phyloP scores from a whole-genome alignment of 768 basidiomycete species.

The Leccinum rimulosum region DNA sequence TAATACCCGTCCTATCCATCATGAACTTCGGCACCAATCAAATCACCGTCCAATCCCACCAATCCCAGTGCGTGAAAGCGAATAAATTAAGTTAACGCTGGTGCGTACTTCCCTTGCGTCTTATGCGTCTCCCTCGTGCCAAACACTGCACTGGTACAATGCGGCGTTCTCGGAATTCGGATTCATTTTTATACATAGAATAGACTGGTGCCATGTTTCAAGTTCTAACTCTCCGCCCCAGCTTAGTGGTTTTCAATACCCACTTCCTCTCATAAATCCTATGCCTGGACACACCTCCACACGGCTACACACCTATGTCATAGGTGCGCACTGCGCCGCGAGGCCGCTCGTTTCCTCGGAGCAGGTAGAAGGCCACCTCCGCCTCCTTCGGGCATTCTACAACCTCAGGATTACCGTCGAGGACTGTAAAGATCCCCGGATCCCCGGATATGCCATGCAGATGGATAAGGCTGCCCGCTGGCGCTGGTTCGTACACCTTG shows the following conservation, averaged over 20 bases:
- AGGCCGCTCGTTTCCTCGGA: conserved; percentile 31
- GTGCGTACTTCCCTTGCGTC: not conserved
- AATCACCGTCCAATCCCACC: not conserved
- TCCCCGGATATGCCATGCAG: conserved; percentile 24
- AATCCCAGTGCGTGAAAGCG: not conserved
- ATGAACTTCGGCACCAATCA: conserved; percentile 1
- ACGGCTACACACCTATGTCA: conserved; percentile 9
- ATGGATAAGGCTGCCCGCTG: conserved; percentile 33
- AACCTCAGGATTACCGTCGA: conserved; percentile 30
- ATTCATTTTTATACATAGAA: conserved; percentile 9
- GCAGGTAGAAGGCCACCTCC: conserved; percentile 36
- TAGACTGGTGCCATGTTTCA: conserved; percentile 9
- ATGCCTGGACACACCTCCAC: not conserved
- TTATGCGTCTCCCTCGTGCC: not conserved
- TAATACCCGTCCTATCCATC: not conserved
- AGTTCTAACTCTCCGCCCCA: not conserved
- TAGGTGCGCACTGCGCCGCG: conserved; percentile 17
- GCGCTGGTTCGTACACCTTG: conserved; percentile 40
- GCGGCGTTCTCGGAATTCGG: conserved; percentile 1
- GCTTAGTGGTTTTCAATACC: not conserved
- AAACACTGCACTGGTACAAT: conserved; percentile 9
- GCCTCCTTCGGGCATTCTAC: conserved; percentile 33
- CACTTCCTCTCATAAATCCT: not conserved
- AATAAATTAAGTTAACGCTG: not conserved
- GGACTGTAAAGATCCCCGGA: conserved; percentile 23